Conservation (phyloP, 108 stramenopile genomes). For the Cylindrotheca fusiformis region DNA sequence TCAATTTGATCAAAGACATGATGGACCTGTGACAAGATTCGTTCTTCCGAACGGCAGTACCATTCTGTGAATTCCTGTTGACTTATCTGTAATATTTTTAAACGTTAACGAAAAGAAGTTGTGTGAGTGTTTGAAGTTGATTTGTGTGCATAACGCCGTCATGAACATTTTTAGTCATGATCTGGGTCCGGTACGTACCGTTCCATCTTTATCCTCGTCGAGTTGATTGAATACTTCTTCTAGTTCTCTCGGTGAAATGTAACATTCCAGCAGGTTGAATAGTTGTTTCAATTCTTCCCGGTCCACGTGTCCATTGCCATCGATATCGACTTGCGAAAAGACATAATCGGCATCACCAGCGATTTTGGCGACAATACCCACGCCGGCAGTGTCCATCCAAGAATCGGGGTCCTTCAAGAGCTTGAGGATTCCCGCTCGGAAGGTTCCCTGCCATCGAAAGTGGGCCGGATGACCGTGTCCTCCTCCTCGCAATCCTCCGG, state of each 20-base stretch:
- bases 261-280: slow-evolving; percentile 52
- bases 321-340: slow-evolving; percentile 60
- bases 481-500: neutral
- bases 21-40: slow-evolving; percentile 46
- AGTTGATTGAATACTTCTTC: slow-evolving; percentile 52
- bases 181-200: slow-evolving; percentile 29
- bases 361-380: slow-evolving; percentile 74
- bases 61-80: slow-evolving; percentile 67
- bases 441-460: slow-evolving; percentile 60
- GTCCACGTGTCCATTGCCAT: slow-evolving; percentile 69
- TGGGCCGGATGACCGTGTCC: slow-evolving; percentile 12
- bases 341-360: slow-evolving; percentile 69
- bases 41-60: slow-evolving; percentile 66
- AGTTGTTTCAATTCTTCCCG: slow-evolving; percentile 60
- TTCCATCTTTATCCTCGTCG: slow-evolving; percentile 64
- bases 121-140: neutral
- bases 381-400: slow-evolving; percentile 67
- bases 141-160: too few relatives aligned
- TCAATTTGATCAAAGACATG: slow-evolving; percentile 70
- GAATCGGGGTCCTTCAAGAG: slow-evolving; percentile 58
- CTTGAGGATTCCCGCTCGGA: slow-evolving; percentile 73
- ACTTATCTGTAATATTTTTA: slow-evolving; percentile 53
- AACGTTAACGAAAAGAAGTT: neutral
- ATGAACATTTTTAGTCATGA: too few relatives aligned
- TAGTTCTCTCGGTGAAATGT: slow-evolving; percentile 46